Evolutionary conservation across 2,329 filamentous ascomycete genomes (phyloP).

Genomic region (Colletotrichum tropicicola): DNA sequence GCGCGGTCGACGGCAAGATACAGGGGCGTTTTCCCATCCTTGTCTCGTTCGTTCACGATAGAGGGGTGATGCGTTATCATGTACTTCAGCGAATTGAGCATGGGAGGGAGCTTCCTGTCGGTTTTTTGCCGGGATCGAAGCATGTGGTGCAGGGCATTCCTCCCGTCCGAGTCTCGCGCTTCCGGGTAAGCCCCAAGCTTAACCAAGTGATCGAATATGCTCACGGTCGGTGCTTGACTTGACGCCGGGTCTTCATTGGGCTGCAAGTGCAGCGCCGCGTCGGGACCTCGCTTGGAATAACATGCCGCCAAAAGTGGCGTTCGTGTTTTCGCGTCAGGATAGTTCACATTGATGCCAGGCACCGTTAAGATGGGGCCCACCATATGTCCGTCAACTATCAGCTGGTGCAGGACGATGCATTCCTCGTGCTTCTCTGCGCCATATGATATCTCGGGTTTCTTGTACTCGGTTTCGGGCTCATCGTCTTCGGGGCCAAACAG

Average conservation of each 20-base stretch:
- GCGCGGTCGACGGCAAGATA: conserved; percentile 19
- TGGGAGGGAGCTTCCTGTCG: neutral
- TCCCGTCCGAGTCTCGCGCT: conserved; percentile 32
- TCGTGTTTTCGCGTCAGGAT: conserved; percentile 35
- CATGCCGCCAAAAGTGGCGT: conserved; percentile 38
- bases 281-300: neutral
- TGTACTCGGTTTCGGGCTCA: neutral
- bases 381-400: conserved; percentile 21
- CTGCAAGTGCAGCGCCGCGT: neutral
- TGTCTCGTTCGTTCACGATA: conserved; percentile 32
- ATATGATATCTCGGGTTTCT: neutral
- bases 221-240: neutral
- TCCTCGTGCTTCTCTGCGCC: conserved; percentile 17
- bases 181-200: conserved; percentile 35
- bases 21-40: conserved; percentile 36
- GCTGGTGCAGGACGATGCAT: conserved; percentile 34
- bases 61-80: conserved; percentile 11
- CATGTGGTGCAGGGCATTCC: conserved; percentile 36
- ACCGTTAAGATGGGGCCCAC: conserved; percentile 32
- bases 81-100: conserved; percentile 3
- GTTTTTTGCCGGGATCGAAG: neutral
- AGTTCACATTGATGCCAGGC: conserved; percentile 33
- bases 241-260: neutral
- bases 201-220: conserved; percentile 33
- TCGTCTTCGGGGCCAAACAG: neutral